These are phyloP conservation scores for Monosporascus sp. DNA, from an alignment of 2,329 filamentous ascomycete genomes.

Conservation along the genomic window DNA sequence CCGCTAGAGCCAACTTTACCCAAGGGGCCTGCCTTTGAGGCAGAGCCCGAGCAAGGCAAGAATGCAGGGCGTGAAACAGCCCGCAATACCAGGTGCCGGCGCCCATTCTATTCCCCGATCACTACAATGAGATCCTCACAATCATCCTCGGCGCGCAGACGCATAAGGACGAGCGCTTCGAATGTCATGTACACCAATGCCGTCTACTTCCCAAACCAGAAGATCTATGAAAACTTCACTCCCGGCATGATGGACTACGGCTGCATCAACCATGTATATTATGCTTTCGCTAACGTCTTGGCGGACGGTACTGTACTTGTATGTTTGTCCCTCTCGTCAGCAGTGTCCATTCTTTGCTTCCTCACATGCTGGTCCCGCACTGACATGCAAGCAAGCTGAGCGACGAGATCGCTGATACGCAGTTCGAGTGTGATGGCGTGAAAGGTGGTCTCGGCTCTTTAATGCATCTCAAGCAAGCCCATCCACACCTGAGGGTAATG, in stretches of 20 bases:
- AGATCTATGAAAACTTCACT: conserved; percentile 66
- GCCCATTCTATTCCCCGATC: conserved; percentile 2
- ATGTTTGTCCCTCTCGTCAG: conserved; percentile 29
- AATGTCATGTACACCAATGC: conserved; percentile 63
- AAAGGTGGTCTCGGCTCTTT: conserved; percentile 69
- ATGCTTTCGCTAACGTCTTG: conserved; percentile 72
- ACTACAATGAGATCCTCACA: conserved; percentile 33
- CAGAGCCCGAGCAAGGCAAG: too few relatives aligned
- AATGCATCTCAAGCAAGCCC: conserved; percentile 64
- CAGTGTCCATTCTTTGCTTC: neutral
- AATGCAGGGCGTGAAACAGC: too few relatives aligned
- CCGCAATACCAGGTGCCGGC: too few relatives aligned
- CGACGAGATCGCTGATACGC: conserved; percentile 71
- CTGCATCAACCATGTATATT: conserved; percentile 76
- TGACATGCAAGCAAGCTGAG: conserved; percentile 51
- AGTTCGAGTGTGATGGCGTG: conserved; percentile 68
- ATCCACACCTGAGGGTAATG: conserved; percentile 67
- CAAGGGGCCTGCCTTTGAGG: too few relatives aligned
- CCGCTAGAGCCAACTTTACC: too few relatives aligned
- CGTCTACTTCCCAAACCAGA: conserved; percentile 78
- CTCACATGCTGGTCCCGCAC: neutral
- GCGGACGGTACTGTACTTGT: conserved; percentile 71
- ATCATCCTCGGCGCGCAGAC: conserved; percentile 37
- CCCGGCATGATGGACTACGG: conserved; percentile 69
- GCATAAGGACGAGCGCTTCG: conserved; percentile 38